Base-by-base conservation (phyloP, 176 grass and related monocot genomes). In the Phoenix roebelenii region DNA sequence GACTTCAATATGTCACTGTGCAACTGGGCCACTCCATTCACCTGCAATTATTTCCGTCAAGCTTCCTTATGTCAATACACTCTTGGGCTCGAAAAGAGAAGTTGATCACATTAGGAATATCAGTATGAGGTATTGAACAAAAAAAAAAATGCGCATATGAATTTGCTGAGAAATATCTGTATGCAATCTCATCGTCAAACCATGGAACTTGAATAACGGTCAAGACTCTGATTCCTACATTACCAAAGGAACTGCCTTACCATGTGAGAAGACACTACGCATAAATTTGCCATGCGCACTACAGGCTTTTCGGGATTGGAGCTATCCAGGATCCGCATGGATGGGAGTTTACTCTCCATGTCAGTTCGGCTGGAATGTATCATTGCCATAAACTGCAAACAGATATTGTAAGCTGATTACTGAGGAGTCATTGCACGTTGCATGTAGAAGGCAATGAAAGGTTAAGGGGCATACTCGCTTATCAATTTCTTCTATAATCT, bases 261-360 rank as follows among this genome's bases (percentile, higher is more conserved):
- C 62, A 73, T 69, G 65, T 92, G 83, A 22, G 73, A 62, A 54
- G 79, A 70, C 50, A 83, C 88, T 16, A 87, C 79, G 25, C 83
- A 86, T 55, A 92, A 65, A 72, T 92, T 92, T 74, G 83, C 88
- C 88, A 92, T 92, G 22, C 73, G 80, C 69, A 81, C 88, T 19
- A 82, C 82, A 74, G 93, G 87, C 71, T 98, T 98, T 59, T 83
- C 66, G 17, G 93, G 84, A 76, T 95, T 95, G 49, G 79, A 85
- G 72, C 39, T 79, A 75, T 90, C 88, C 67, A 87, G 66, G 64
- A 86, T 73, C 57, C 57, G 77, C 79, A 87, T 75, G 1, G 51
- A 63, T 16, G 85, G 66, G 0, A 87, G 52, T 63, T 92, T 98
- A 62, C 74, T 85, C 52, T 79, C 87, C 93, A 92, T 81, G 63